A percentile compares a stretch with the other conserved stretches of the same genome.
These are phyloP conservation scores for Ophiocordyceps camponoti-rufipedis DNA, from an alignment of 2,329 filamentous ascomycete genomes.

Conservation along the genomic window DNA sequence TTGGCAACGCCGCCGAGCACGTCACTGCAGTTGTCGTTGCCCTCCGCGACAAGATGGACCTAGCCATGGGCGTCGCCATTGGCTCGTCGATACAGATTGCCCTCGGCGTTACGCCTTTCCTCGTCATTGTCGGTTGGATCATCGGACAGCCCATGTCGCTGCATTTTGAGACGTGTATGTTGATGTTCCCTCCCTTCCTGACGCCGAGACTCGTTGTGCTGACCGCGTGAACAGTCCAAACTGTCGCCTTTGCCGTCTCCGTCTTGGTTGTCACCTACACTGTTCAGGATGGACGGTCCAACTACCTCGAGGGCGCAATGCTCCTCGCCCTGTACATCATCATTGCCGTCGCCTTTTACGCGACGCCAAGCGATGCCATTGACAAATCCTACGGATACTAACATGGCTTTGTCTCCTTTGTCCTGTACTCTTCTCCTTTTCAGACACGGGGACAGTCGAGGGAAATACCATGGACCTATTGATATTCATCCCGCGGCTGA, in stretches of 20 bases:
- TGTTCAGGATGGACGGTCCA: constrained; percentile 67
- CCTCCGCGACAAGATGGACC: constrained; percentile 57
- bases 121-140: constrained; percentile 68
- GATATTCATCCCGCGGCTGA: neutral
- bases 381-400: constrained; percentile 9
- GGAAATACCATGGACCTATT: neutral
- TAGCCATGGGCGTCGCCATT: constrained; percentile 62
- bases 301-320: constrained; percentile 71
- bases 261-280: constrained; percentile 60
- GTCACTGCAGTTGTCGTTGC: constrained; percentile 69
- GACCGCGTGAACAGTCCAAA: constrained; percentile 35
- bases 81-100: constrained; percentile 73
- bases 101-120: constrained; percentile 60
- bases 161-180: constrained; percentile 49
- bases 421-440: neutral
- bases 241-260: constrained; percentile 58
- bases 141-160: constrained; percentile 56
- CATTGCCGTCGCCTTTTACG: constrained; percentile 42
- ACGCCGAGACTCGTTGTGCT: neutral
- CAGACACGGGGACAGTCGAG: neutral
- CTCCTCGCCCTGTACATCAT: constrained; percentile 34
- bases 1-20: constrained; percentile 66
- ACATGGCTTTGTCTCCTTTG: neutral
- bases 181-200: neutral
- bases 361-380: constrained; percentile 29